Conservation (phyloP, 2,329 filamentous ascomycete genomes). For the Paracorniculantispora psalliotae region DNA sequence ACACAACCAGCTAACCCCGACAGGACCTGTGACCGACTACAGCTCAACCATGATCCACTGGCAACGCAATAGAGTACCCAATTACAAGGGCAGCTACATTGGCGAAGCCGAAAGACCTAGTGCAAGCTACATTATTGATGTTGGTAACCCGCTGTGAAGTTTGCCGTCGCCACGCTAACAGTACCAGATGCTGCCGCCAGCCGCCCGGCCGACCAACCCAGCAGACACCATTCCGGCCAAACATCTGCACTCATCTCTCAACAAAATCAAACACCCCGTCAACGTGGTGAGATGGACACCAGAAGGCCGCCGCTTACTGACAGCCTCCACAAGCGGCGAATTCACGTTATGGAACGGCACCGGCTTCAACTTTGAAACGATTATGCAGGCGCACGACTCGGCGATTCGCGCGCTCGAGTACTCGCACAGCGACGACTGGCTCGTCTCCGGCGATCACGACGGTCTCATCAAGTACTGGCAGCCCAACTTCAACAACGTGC, state of each 20-base stretch:
- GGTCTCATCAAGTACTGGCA: conserved; percentile 98
- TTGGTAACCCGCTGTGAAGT: conserved; percentile 39
- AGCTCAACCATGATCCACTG: conserved; percentile 85
- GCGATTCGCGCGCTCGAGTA: conserved; percentile 80
- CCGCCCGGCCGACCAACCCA: conserved; percentile 66
- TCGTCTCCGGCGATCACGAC: conserved; percentile 91
- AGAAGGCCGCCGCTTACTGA: conserved; percentile 84
- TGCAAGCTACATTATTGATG: conserved; percentile 84
- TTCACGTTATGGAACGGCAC: conserved; percentile 99
- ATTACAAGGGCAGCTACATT: conserved; percentile 64
- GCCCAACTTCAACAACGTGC: conserved; percentile 97
- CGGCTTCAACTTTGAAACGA: conserved; percentile 98
- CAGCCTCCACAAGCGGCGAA: conserved; percentile 91
- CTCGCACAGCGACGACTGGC: conserved; percentile 94
- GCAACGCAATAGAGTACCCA: conserved; percentile 70
- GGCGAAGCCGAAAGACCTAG: conserved; percentile 82
- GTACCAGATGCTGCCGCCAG: conserved; percentile 75
- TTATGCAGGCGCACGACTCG: conserved; percentile 94
- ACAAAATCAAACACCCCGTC: conserved; percentile 96
- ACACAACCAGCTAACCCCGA: conserved; percentile 5
- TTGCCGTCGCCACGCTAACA: no score
- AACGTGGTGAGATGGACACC: conserved; percentile 98
- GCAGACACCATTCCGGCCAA: conserved; percentile 90
- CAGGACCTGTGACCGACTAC: conserved; percentile 90
- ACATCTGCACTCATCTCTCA: conserved; percentile 94